phyloP scores from a whole-genome alignment of 192 early-diverging fungal genomes.

The Backusella psychrophila region DNA sequence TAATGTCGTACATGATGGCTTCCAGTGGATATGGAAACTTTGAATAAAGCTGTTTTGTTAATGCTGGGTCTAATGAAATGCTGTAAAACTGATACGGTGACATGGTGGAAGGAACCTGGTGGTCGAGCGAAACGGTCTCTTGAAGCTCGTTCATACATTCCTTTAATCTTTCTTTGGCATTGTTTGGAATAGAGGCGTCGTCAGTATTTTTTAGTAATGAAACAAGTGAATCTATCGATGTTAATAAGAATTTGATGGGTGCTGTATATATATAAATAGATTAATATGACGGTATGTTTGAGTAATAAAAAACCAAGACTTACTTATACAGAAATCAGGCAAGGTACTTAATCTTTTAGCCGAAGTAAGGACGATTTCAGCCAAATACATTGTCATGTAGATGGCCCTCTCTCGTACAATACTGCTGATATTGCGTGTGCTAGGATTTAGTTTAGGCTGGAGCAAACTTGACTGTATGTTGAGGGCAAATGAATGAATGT shows the following conservation, averaged over 20 bases:
- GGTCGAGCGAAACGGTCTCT: background rate
- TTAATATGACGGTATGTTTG: background rate
- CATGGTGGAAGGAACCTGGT: background rate
- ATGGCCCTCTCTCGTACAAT: slow-evolving; percentile 5
- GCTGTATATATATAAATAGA: background rate
- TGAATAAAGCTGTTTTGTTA: background rate
- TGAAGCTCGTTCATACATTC: background rate
- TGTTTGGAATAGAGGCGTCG: slow-evolving; percentile 1
- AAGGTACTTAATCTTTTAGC: background rate
- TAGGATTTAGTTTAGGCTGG: background rate
- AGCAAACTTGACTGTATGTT: background rate
- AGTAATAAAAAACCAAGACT: background rate
- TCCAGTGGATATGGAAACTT: slow-evolving; percentile 1
- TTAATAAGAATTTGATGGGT: background rate
- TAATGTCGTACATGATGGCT: slow-evolving; percentile 12
- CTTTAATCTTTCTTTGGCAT: background rate
- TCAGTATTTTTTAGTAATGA: background rate
- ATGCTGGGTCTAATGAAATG: slow-evolving; percentile 1
- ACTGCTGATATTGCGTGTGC: background rate
- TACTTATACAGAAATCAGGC: background rate
- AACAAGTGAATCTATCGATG: slow-evolving; percentile 5
- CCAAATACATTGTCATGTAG: background rate
- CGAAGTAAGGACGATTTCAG: background rate
- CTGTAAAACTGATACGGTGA: background rate
- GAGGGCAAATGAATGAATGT: background rate